Evolutionary conservation across 2,329 filamentous ascomycete species (phyloP), one percentile per base, ranked within the genome.

Genomic region (Verticillium nonalfalfae): DNA sequence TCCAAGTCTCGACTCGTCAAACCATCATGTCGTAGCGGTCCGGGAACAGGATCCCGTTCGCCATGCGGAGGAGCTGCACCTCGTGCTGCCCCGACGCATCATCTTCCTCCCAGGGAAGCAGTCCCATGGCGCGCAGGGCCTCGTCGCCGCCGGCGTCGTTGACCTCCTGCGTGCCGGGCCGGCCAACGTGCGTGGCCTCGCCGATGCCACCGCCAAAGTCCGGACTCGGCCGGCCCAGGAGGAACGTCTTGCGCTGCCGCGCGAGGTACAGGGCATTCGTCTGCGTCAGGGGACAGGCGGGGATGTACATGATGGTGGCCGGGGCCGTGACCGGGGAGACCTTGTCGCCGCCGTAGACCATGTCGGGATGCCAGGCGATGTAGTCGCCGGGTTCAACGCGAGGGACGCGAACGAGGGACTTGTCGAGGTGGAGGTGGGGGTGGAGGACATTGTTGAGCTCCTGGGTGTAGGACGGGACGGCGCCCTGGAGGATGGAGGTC

Each of bases 281-380:
- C 71, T 85, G 82, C 4, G 82, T 85, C 38, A 85, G 74, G 0
- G 77, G 77, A 39, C 74, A 77, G 31, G 73, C 73, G 3, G 77
- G 76, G 21, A 79, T 69, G 64, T 77, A 77, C 63, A 79, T 70
- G 59, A 74, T 69, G 6, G 72, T 70, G 1, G 70, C 70, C 10
- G 64, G 56, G 14, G 58, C 31, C 4, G 61, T 56, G 21, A 60
- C 54, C 4, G 59, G 26, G 10, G 60, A 58, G 40, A 62, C 60
- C n/a, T 33, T 84, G 71, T 93, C 90, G 1, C 92, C 89, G 0
- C 88, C 83, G 72, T 93, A 90, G 57, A 91, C 84, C 36, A 75
- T 78, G 71, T 90, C 87, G 67, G 87, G 90, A 70, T 91, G 89
- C 88, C 88, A 93, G 38, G 85, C 82, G 1, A 92, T 88, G 68